phyloP scores from a whole-genome alignment of 2,329 filamentous ascomycete genomes.

The Cladosporium sp. region DNA sequence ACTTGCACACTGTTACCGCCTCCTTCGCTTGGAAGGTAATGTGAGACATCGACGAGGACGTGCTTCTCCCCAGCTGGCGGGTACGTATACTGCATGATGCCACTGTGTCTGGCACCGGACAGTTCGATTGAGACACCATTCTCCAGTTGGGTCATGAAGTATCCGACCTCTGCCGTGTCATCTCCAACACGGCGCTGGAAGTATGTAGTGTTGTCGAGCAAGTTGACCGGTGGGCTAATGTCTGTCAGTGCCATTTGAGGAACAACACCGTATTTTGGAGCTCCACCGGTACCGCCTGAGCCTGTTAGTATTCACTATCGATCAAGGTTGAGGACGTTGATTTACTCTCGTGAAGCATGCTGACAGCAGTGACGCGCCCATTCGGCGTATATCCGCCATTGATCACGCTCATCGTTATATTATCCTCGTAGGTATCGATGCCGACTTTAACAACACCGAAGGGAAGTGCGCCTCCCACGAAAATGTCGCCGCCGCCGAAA shows the following conservation, averaged over 20 bases:
- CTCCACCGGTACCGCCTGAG: constrained; percentile 57
- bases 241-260: constrained; percentile 46
- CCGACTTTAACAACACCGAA: constrained; percentile 41
- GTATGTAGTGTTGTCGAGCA: constrained; percentile 37
- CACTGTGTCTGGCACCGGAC: constrained; percentile 50
- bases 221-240: constrained; percentile 31
- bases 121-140: constrained; percentile 54
- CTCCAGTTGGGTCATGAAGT: constrained; percentile 52
- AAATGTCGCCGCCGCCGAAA: constrained; percentile 40
- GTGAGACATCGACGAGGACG: constrained; percentile 57
- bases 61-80: constrained; percentile 39
- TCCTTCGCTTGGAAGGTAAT: constrained; percentile 52
- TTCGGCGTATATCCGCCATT: constrained; percentile 37
- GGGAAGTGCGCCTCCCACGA: constrained; percentile 36
- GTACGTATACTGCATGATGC: constrained; percentile 57
- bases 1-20: constrained; percentile 48
- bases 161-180: constrained; percentile 50
- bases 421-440: constrained; percentile 34
- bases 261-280: constrained; percentile 63
- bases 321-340: too few relatives aligned
- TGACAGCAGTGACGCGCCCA: constrained; percentile 23
- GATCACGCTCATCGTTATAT: constrained; percentile 30
- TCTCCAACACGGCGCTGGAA: constrained; percentile 31
- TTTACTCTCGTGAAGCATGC: constrained; percentile 41
- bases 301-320: not conserved